Base-by-base conservation (phyloP, 2,329 filamentous ascomycete genomes). In the Cordyceps cicadae region DNA sequence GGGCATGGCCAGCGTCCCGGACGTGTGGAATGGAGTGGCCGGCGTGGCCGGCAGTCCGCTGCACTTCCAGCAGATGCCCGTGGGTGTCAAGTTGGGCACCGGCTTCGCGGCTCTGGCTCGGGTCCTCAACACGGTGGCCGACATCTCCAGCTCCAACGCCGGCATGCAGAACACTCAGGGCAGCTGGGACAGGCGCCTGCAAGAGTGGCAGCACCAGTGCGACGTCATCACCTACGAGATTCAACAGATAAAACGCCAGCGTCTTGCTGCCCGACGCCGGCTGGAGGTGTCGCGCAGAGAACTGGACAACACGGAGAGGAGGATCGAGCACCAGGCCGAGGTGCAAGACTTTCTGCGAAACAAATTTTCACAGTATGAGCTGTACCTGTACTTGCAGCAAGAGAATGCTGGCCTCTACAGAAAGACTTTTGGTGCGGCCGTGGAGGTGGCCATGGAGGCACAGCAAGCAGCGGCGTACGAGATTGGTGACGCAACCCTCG, bases 161-260 rank as follows among this genome's bases (percentile, higher is more conserved):
- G 58, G 58, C 3, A 24, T 60, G 39, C 41, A 48, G 5, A 54
- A 51, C 12, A 53, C 48, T 6, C 21, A 45, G 39, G 58, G 58
- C 17, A 32, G 58, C 49, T 56, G 55, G 62, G 62, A 61, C 37
- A 34, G 59, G 32, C 62, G 54, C 17, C 48, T 34, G 9, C 54
- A 63, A 34, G 59, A 63, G 14, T 59, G 62, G 59, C 62, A 58
- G 50, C 51, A 59, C 49, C 39, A 58, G 15, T 45, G 32, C 29
- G 59, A 63, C 41, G 29, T 62, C 19, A 59, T 51, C 17, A 60
- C 56, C 8, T 56, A 54, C 24, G 62, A 61, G 43, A 63, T 63
- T 46, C 54, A 63, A 45, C 59, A 63, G 50, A 62, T 59, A 12
- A 61, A 63, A 41, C 39, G 54, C 29, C 62, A 62, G 45, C 59